These are phyloP conservation scores for Petasospora rhodanensis DNA, from an alignment of 1,139 yeast species.

Conservation along the genomic window DNA sequence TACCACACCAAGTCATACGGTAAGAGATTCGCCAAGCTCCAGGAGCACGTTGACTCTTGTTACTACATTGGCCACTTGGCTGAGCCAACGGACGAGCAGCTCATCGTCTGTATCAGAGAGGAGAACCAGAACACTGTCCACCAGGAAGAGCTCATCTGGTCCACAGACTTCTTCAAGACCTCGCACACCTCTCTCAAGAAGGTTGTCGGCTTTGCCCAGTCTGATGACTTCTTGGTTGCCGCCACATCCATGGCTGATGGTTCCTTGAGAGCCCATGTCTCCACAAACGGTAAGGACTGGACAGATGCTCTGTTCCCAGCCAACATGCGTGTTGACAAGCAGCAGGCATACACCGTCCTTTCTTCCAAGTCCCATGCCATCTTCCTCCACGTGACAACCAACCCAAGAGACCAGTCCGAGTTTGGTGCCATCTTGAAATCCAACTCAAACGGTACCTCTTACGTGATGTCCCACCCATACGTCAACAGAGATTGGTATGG, in stretches of 20 bases:
- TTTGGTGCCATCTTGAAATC: slow-evolving; percentile 88
- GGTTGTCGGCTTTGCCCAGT: slow-evolving; percentile 61
- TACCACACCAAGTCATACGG: slow-evolving; percentile 68
- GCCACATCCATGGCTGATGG: slow-evolving; percentile 45
- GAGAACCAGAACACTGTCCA: slow-evolving; percentile 31
- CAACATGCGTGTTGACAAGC: slow-evolving; percentile 53
- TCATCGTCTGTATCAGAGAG: slow-evolving; percentile 58
- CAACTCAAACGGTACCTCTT: slow-evolving; percentile 91
- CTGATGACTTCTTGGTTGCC: slow-evolving; percentile 68
- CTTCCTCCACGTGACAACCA: slow-evolving; percentile 79
- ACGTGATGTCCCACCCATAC: slow-evolving; percentile 59
- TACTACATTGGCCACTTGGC: slow-evolving; percentile 58
- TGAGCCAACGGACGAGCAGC: slow-evolving; percentile 40
- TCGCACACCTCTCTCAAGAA: slow-evolving; percentile 39
- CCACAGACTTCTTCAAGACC: slow-evolving; percentile 43
- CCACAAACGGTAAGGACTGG: slow-evolving; percentile 72
- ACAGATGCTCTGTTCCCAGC: slow-evolving; percentile 80
- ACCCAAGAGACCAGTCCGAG: slow-evolving; percentile 48
- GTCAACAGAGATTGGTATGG: slow-evolving; percentile 76
- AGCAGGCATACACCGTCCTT: slow-evolving; percentile 80
- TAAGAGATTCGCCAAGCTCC: slow-evolving; percentile 49
- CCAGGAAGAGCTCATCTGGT: slow-evolving; percentile 44
- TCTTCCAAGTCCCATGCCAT: slow-evolving; percentile 72
- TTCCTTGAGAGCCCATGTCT: slow-evolving; percentile 63
- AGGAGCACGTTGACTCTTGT: slow-evolving; percentile 55